Conservation (phyloP, 2,329 filamentous ascomycete genomes). For the Lasiodiplodia citricola region DNA sequence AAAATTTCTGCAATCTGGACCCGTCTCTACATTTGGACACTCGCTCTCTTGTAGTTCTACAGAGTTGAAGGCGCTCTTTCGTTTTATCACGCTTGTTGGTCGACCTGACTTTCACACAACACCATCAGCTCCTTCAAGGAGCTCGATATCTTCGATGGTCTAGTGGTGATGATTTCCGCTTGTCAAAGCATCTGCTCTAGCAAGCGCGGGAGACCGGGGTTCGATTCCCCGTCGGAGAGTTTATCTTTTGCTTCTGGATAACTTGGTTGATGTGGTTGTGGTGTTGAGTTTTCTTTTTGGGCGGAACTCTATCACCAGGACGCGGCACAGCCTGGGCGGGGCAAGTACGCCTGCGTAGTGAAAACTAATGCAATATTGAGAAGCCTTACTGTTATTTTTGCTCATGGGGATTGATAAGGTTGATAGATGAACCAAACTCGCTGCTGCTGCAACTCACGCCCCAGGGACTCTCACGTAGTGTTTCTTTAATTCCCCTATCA, state of each 20-base stretch:
- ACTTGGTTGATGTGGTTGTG: background rate
- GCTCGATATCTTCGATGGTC: slow-evolving; percentile 5
- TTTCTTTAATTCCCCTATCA: too few relatives aligned
- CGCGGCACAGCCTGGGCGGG: too few relatives aligned
- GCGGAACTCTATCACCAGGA: too few relatives aligned
- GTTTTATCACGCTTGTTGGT: background rate
- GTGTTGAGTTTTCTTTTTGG: background rate
- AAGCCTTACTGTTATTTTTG: too few relatives aligned
- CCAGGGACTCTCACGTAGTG: too few relatives aligned
- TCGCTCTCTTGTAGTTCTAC: background rate
- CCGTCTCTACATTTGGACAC: background rate
- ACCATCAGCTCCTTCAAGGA: slow-evolving; percentile 2
- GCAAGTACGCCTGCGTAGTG: too few relatives aligned
- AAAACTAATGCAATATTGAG: too few relatives aligned
- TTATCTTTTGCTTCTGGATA: slow-evolving; percentile 5
- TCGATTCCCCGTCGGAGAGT: slow-evolving; percentile 36
- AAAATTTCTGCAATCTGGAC: background rate
- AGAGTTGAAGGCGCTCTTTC: background rate
- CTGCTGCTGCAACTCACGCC: too few relatives aligned
- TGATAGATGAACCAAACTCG: too few relatives aligned
- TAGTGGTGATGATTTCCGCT: slow-evolving; percentile 22
- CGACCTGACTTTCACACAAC: background rate
- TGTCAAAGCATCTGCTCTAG: background rate
- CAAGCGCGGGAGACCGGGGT: slow-evolving; percentile 39
- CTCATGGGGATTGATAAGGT: background rate